A percentile compares a stretch with the other conserved stretches of the same genome.
These are phyloP conservation scores for Erucastrum elatum DNA, from an alignment of 345 rosid species.

Conservation along the genomic window DNA sequence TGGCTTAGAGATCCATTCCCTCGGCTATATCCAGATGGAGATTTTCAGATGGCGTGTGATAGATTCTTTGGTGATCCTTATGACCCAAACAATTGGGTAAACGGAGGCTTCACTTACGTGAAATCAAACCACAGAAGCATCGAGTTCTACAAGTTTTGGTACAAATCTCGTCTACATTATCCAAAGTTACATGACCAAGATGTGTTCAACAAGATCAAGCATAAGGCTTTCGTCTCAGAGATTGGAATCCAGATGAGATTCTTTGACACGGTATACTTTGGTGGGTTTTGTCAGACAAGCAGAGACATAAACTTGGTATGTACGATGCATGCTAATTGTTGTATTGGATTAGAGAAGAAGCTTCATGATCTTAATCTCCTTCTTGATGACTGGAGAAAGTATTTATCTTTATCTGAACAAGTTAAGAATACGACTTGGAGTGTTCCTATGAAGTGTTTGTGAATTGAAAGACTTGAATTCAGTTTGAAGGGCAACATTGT, in stretches of 20 bases:
- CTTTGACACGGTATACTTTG: conserved; percentile 49
- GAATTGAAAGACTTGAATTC: conserved; percentile 26
- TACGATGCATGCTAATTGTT: conserved; percentile 90
- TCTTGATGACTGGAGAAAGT: conserved; percentile 67
- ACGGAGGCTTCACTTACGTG: conserved; percentile 72
- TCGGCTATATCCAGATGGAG: conserved; percentile 51
- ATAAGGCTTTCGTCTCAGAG: conserved; percentile 28
- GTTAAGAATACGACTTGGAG: conserved; percentile 49
- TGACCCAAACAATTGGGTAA: conserved; percentile 47
- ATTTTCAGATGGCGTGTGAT: conserved; percentile 91
- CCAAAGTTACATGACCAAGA: conserved; percentile 74
- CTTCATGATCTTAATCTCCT: conserved; percentile 55
- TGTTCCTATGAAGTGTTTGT: conserved; percentile 56
- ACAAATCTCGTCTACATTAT: conserved; percentile 45
- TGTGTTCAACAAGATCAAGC: conserved; percentile 70
- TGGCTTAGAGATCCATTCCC: conserved; percentile 82
- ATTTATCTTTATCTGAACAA: conserved; percentile 32
- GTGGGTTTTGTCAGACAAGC: conserved; percentile 70
- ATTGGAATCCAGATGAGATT: conserved; percentile 56
- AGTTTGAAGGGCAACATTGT: not conserved
- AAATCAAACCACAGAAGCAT: conserved; percentile 57
- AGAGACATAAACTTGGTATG: conserved; percentile 59
- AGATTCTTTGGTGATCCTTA: conserved; percentile 45
- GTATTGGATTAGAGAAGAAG: conserved; percentile 61
- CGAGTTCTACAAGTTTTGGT: conserved; percentile 72